Base-by-base conservation (phyloP, 2,329 filamentous ascomycete species). In the Penicillium sp. region DNA sequence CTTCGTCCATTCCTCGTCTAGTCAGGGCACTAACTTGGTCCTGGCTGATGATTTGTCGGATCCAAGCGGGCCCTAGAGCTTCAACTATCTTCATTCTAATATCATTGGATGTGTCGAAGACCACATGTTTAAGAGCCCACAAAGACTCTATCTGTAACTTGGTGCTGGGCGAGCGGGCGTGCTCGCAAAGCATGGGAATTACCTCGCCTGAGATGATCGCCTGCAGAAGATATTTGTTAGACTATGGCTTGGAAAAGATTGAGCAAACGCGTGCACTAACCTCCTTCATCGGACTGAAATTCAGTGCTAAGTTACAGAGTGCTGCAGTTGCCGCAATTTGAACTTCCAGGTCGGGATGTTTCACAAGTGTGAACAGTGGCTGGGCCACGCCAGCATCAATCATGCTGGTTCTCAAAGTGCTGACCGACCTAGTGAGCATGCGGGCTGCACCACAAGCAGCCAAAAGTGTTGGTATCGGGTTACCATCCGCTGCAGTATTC, bases 41-140 rank as follows among this genome's bases (percentile, higher is more conserved):
- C 44, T 82, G 84, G 53, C 85, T 87, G 45, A 97, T 90, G 23
- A 95, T 81, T 58, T 88, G 87, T 60, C 93, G 83, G 13, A 98
- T 82, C 91, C 92, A 96, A 11, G 85, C 86, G 0, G 91, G 84
- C 9, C 87, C 88, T 4, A 98, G 81, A 67, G 90, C 87, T 50
- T 93, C 87, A 13, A 98, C 78, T 58, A 91, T 91, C 48, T 85
- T 83, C 67, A 89, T 88, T 75, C 95, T 96, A 63, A 90, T 79
- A 13, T 88, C 84, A 45, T 88, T 86, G 19, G 84, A 83, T 6
- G 90, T 85, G 23, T 86, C 87, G 61, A 90, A 84, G 3, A 96
- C 88, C 50, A 97, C 83, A 75, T 98, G 92, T 71, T 98, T 98
- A 57, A 99, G 78, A 6, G 92, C 92, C 93, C 95, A 99, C 1